Conservation (phyloP, 768 basidiomycete genomes). For the Lenzites betulinus region DNA sequence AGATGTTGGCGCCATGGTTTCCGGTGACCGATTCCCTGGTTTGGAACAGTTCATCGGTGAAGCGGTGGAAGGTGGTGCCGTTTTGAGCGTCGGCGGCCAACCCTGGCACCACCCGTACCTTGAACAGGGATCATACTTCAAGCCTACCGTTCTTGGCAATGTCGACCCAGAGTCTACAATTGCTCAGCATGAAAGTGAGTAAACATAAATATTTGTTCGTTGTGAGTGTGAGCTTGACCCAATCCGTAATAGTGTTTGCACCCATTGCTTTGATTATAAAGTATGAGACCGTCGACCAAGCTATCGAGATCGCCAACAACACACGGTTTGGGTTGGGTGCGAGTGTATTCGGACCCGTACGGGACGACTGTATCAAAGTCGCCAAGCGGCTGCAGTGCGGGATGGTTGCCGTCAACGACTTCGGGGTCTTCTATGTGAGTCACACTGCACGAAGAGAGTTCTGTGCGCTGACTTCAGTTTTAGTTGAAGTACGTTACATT, state of each 20-base stretch:
- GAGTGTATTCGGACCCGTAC: constrained; percentile 90
- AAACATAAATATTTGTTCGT: not conserved
- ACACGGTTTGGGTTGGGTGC: constrained; percentile 92
- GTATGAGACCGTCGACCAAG: constrained; percentile 83
- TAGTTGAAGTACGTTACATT: constrained; percentile 62
- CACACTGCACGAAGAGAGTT: not conserved
- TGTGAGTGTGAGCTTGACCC: not conserved
- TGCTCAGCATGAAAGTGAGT: constrained; percentile 78
- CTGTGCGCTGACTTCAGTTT: constrained; percentile 19
- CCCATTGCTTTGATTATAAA: constrained; percentile 87
- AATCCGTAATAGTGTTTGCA: constrained; percentile 70
- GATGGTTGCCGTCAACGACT: constrained; percentile 98
- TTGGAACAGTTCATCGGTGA: constrained; percentile 69
- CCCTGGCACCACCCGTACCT: constrained; percentile 66
- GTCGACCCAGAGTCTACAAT: constrained; percentile 73
- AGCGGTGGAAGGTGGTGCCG: constrained; percentile 70
- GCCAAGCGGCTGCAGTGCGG: constrained; percentile 86
- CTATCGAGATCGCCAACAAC: constrained; percentile 83
- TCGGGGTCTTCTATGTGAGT: constrained; percentile 83
- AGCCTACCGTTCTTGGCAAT: constrained; percentile 84
- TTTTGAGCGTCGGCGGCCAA: constrained; percentile 62
- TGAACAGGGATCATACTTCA: constrained; percentile 78
- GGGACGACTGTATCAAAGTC: constrained; percentile 74
- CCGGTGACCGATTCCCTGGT: constrained; percentile 64
- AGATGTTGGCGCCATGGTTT: constrained; percentile 90